A percentile compares a stretch with the other conserved stretches of the same genome.
Evolutionary conservation across 2,329 filamentous ascomycete genomes (phyloP).

Genomic region (Colletotrichum higginsianum): DNA sequence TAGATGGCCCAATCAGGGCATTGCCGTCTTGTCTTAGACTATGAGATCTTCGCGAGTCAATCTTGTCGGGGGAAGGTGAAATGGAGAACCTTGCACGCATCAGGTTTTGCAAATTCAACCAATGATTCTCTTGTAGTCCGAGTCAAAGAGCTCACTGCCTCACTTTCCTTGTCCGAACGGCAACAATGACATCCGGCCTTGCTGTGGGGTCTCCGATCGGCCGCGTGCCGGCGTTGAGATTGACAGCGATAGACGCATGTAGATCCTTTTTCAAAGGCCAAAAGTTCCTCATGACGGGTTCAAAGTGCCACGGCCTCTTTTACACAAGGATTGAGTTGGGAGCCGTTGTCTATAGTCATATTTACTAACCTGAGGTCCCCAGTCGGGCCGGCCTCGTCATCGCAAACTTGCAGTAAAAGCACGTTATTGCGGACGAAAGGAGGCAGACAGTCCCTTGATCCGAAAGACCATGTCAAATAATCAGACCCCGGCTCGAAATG

Average conservation of each 20-base stretch:
- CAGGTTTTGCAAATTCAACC: neutral
- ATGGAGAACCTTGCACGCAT: conserved; percentile 2
- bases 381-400: too few species aligned
- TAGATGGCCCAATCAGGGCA: conserved; percentile 6
- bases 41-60: conserved; percentile 22
- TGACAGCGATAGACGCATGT: conserved; percentile 21
- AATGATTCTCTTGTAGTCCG: neutral
- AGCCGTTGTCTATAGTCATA: too few species aligned
- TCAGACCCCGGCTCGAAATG: too few species aligned
- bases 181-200: neutral
- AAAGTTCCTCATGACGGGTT: neutral
- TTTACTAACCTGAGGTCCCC: too few species aligned
- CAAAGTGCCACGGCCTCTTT: neutral
- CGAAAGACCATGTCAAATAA: too few species aligned
- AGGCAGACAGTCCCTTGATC: too few species aligned
- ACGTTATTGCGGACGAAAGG: too few species aligned
- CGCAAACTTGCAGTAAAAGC: too few species aligned
- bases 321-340: neutral
- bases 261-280: neutral
- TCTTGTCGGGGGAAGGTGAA: conserved; percentile 1
- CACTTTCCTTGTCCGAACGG: neutral
- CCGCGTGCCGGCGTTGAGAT: conserved; percentile 7
- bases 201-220: conserved; percentile 1
- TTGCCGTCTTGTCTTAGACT: conserved; percentile 1
- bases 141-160: conserved; percentile 13